Base-by-base conservation (phyloP, 768 basidiomycete genomes). In the Panellus pusillus region DNA sequence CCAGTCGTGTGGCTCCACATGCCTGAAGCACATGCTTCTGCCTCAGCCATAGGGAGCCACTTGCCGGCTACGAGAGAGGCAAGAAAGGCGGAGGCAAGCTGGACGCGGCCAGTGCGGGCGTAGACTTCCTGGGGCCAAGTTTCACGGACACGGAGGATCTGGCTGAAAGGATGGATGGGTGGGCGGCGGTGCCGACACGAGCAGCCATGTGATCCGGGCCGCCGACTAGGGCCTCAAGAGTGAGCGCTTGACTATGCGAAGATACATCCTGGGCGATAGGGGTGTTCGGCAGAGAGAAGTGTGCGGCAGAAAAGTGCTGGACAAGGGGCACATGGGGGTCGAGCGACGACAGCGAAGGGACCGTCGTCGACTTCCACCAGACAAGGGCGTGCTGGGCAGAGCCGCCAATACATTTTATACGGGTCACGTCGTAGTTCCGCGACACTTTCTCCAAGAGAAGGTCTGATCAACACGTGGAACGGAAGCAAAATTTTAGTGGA, bases 351-450 rank as follows among this genome's bases (percentile, higher is more conserved):
- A 93, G 75, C 8, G 83, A 84, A 13, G 85, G 83, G 12, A 89
- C 79, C 9, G 89, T 80, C 8, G 84, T 86, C 1, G 87, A 84
- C 70, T 89, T 90, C 89, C 90, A 92, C 88, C 89, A 92, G 37
- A 93, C 90, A 17, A 91, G 74, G 3, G 89, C 87, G 65, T 87
- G 84, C 83, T 90, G 90, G 1, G 91, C 88, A 60, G 85, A 75
- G 32, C 91, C 91, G 9, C 88, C 87, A 57, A 93, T 84, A 0
- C 84, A 80, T 66, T 83, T 86, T 61, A 93, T 84, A 65, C 83
- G 79, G 20, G 80, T 71, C 39, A 93, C 60, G 66, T 93, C 89
- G 61, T 86, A 79, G 61, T 79, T 86, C 70, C 81, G 74, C 61
- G 80, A 74, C 27, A 93, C 70, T 68, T 89, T 91, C 71, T 88